These are phyloP conservation scores for Colletotrichum eleusines DNA, from an alignment of 2,329 filamentous ascomycete species.

Conservation along the genomic window DNA sequence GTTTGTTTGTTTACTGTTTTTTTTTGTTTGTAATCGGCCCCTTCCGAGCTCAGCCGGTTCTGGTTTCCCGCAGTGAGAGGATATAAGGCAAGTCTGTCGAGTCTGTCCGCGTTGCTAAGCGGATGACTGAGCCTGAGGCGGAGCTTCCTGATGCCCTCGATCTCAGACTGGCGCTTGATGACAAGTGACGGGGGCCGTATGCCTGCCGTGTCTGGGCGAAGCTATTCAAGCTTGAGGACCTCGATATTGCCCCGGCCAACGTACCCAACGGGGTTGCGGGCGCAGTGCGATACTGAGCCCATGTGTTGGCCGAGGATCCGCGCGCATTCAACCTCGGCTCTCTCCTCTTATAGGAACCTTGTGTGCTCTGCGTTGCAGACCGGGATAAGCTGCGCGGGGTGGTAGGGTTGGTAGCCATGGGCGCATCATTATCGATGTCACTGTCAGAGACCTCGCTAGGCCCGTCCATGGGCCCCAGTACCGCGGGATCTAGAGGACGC, in stretches of 20 bases:
- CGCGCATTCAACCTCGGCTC: constrained; percentile 49
- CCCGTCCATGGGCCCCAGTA: constrained; percentile 56
- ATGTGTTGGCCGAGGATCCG: constrained; percentile 58
- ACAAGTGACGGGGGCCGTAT: constrained; percentile 53
- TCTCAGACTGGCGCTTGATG: constrained; percentile 56
- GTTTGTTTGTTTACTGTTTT: background rate
- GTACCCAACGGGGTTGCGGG: constrained; percentile 65
- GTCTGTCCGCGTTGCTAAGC: constrained; percentile 57
- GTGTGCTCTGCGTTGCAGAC: constrained; percentile 49
- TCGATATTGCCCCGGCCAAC: constrained; percentile 52
- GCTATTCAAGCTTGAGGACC: constrained; percentile 53
- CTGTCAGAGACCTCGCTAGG: constrained; percentile 51
- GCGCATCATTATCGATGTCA: constrained; percentile 61
- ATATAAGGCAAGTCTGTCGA: constrained; percentile 52
- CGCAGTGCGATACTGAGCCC: constrained; percentile 63
- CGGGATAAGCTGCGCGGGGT: constrained; percentile 52
- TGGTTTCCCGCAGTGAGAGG: constrained; percentile 43
- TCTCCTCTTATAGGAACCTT: constrained; percentile 45
- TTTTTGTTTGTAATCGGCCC: background rate
- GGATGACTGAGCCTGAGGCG: constrained; percentile 58
- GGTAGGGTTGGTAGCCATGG: constrained; percentile 56
- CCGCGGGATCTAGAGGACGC: constrained; percentile 69
- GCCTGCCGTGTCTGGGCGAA: constrained; percentile 58
- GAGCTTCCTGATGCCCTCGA: constrained; percentile 53
- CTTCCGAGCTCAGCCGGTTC: constrained; percentile 29